Percentiles rank a stretch among this genome's conserved stretches.
These are phyloP conservation scores for Fusarium setosum DNA, from an alignment of 2,329 filamentous ascomycete genomes.

Conservation along the genomic window DNA sequence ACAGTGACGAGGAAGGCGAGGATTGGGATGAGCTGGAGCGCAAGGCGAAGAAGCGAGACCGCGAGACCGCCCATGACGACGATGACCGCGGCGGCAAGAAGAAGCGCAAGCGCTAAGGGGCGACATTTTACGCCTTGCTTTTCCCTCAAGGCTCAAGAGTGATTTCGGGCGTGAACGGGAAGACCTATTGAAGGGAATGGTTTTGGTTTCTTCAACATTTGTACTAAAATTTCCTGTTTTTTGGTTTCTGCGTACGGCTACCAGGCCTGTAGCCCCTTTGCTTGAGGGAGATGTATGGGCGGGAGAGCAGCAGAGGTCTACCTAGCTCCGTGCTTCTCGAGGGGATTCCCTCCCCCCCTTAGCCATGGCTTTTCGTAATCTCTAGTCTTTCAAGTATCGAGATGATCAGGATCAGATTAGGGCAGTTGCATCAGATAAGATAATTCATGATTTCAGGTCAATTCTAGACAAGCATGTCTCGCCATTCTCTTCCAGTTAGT, in stretches of 20 bases:
- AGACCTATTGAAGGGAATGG: slow-evolving; percentile 7
- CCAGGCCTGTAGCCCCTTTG: neutral
- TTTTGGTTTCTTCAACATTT: slow-evolving; percentile 23
- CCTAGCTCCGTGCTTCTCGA: slow-evolving; percentile 6
- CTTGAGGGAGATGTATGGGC: neutral
- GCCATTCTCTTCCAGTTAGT: too few species aligned
- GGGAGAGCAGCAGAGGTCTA: slow-evolving; percentile 1
- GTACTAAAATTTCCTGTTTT: slow-evolving; percentile 29
- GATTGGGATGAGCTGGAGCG: slow-evolving; percentile 96
- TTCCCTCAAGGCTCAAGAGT: neutral
- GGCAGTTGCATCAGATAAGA: slow-evolving; percentile 25
- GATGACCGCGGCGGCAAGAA: slow-evolving; percentile 80
- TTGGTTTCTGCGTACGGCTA: slow-evolving; percentile 16
- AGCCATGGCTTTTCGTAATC: neutral
- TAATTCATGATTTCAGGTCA: slow-evolving; percentile 34
- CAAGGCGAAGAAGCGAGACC: slow-evolving; percentile 88
- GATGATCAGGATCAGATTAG: slow-evolving; percentile 19
- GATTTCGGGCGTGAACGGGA: slow-evolving; percentile 7
- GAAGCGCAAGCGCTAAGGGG: slow-evolving; percentile 53
- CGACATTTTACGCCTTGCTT: neutral
- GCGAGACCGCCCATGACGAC: slow-evolving; percentile 61
- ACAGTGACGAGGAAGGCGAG: slow-evolving; percentile 80
- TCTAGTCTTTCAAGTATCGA: slow-evolving; percentile 4
- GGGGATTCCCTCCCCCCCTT: neutral
- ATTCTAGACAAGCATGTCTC: slow-evolving; percentile 13